Conservation (phyloP, 768 basidiomycete genomes). For the Lactarius hengduanensis region DNA sequence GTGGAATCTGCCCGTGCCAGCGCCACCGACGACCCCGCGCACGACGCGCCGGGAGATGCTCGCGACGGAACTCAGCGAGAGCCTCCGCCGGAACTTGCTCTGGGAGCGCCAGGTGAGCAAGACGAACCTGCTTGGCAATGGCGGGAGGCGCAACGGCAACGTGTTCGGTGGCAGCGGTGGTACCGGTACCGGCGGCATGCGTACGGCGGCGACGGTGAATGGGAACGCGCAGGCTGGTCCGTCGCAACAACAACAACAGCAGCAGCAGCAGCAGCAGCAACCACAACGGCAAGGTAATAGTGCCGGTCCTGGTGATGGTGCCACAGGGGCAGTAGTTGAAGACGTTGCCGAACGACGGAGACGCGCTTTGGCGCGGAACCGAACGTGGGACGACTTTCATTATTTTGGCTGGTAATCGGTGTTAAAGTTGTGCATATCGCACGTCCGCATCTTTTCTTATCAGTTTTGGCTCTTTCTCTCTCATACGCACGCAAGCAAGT, state of each 20-base stretch:
- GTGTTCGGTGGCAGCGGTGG: constrained; percentile 29
- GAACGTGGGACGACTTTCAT: constrained; percentile 72
- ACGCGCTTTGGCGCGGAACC: constrained; percentile 55
- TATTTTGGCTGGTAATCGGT: constrained; percentile 54
- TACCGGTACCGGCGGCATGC: constrained; percentile 29
- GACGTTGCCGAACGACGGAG: constrained; percentile 26
- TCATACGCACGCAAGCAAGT: constrained; percentile 22
- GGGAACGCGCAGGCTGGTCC: constrained; percentile 14
- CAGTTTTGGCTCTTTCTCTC: constrained; percentile 4
- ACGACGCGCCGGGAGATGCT: constrained; percentile 86
- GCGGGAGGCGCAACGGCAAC: constrained; percentile 34
- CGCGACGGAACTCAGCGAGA: constrained; percentile 81
- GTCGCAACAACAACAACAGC: constrained; percentile 41
- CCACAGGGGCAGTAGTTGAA: neutral
- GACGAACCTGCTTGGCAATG: constrained; percentile 44
- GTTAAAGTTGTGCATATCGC: neutral
- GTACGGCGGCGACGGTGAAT: constrained; percentile 37
- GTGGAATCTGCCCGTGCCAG: constrained; percentile 68
- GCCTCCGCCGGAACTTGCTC: constrained; percentile 72
- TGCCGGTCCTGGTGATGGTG: neutral
- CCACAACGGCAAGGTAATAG: constrained; percentile 14
- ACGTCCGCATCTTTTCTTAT: constrained; percentile 9
- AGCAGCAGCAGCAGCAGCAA: constrained; percentile 1
- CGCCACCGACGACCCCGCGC: constrained; percentile 74
- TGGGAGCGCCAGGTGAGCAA: constrained; percentile 75